These are phyloP conservation scores for Nothopassalora personata DNA, from an alignment of 2,329 filamentous ascomycete species.

Conservation along the genomic window DNA sequence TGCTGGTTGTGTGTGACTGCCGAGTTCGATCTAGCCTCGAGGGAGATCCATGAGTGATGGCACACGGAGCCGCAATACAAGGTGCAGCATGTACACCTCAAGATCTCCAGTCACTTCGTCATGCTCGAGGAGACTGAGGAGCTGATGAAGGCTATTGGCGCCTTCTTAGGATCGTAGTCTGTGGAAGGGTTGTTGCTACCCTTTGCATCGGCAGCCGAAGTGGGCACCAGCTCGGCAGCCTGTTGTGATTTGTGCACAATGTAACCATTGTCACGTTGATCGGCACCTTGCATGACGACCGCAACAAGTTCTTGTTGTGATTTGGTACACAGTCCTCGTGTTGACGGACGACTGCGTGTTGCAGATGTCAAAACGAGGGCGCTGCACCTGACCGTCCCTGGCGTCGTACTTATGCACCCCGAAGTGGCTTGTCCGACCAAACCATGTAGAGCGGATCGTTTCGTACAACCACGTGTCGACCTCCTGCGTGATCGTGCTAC, in stretches of 20 bases:
- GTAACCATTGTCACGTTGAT: not conserved
- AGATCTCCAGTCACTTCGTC: not conserved
- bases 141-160: not conserved
- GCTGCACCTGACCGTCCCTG: not conserved
- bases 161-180: not conserved
- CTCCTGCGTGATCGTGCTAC: not conserved
- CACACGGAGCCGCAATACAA: not conserved
- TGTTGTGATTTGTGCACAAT: not conserved
- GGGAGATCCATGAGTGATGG: not conserved
- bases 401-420: not conserved
- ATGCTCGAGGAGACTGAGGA: not conserved
- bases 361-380: not conserved
- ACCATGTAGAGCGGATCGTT: not conserved
- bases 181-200: not conserved
- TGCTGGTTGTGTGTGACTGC: not conserved
- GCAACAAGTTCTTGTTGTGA: not conserved
- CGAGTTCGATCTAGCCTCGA: not conserved
- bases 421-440: not conserved
- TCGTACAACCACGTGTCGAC: not conserved
- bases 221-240: not conserved
- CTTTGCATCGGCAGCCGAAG: not conserved
- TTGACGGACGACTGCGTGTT: conserved; percentile 3
- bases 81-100: not conserved
- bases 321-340: not conserved
- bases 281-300: not conserved